phyloP scores from a whole-genome alignment of 2,329 filamentous ascomycete species.

The Chrysoporthe puriensis region DNA sequence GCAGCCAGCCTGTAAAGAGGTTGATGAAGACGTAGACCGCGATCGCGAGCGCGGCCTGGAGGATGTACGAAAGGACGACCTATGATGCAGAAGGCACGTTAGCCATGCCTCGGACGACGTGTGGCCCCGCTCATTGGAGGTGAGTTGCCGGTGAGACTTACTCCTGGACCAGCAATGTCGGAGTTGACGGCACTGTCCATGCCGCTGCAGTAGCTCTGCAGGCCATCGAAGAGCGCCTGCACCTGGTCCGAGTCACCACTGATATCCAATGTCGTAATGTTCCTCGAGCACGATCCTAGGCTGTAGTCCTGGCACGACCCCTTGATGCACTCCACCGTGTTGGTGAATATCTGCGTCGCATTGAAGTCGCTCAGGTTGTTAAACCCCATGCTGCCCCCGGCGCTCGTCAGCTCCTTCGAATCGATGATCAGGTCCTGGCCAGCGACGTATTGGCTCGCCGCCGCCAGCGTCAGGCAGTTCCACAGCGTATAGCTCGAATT shows the following conservation, averaged over 20 bases:
- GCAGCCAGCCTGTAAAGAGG: conserved; percentile 20
- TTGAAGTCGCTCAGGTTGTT: conserved; percentile 22
- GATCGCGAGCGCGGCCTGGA: conserved; percentile 25
- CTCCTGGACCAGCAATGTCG: conserved; percentile 25
- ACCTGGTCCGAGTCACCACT: conserved; percentile 17
- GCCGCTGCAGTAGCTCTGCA: conserved; percentile 19
- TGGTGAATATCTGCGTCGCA: conserved; percentile 16
- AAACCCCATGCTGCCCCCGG: conserved; percentile 17
- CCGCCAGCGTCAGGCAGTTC: conserved; percentile 25
- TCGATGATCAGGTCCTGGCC: conserved; percentile 9
- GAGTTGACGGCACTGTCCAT: conserved; percentile 23
- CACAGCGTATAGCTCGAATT: conserved; percentile 26
- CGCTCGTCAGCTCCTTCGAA: conserved; percentile 4
- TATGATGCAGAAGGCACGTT: not conserved
- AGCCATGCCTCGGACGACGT: not conserved
- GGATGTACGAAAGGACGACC: conserved; percentile 26
- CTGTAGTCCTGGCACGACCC: conserved; percentile 25
- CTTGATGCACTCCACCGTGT: conserved; percentile 21
- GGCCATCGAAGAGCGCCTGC: conserved; percentile 11
- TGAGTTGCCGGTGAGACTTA: not conserved
- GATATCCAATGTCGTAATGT: conserved; percentile 19
- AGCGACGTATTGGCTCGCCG: conserved; percentile 14
- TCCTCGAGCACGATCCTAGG: conserved; percentile 22
- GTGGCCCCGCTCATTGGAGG: not conserved
- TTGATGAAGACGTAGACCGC: conserved; percentile 25